Percentiles rank a stretch among this genome's conserved stretches.
These are phyloP conservation scores for Thalia dealbata DNA, from an alignment of 176 grass and related monocot species.

Conservation along the genomic window DNA sequence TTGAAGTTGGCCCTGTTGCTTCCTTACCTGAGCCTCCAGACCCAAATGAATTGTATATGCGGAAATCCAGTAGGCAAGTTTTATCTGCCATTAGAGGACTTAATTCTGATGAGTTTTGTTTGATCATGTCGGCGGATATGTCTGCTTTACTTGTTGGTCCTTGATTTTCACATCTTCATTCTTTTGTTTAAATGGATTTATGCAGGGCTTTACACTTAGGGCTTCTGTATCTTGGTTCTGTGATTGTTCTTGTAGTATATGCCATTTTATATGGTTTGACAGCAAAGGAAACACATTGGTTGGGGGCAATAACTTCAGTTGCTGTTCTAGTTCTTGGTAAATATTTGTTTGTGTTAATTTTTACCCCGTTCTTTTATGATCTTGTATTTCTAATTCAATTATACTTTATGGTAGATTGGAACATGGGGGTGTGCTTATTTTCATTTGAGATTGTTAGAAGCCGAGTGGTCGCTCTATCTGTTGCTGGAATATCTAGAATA, in stretches of 20 bases:
- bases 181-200: slow-evolving; percentile 16
- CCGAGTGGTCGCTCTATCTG: slow-evolving; percentile 59
- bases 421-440: slow-evolving; percentile 82
- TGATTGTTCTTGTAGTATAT: slow-evolving; percentile 73
- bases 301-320: slow-evolving; percentile 83
- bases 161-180: slow-evolving; percentile 29
- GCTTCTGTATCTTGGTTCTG: slow-evolving; percentile 75
- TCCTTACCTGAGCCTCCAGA: slow-evolving; percentile 82
- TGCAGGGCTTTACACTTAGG: slow-evolving; percentile 73
- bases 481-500: slow-evolving; percentile 87
- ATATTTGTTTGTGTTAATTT: not conserved
- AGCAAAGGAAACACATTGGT: slow-evolving; percentile 83
- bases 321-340: slow-evolving; percentile 95
- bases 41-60: slow-evolving; percentile 91
- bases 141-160: slow-evolving; percentile 13
- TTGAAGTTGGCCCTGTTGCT: slow-evolving; percentile 88
- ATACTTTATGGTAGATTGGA: slow-evolving; percentile 73
- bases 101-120: not conserved
- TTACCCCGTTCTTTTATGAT: slow-evolving; percentile 11
- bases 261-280: slow-evolving; percentile 84
- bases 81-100: slow-evolving; percentile 10
- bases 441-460: slow-evolving; percentile 93
- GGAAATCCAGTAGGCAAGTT: slow-evolving; percentile 75
- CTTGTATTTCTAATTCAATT: slow-evolving; percentile 18
- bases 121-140: not conserved